Base-by-base conservation (phyloP, 164 flowering plant genomes). In the Chimonanthus salicifolius region DNA sequence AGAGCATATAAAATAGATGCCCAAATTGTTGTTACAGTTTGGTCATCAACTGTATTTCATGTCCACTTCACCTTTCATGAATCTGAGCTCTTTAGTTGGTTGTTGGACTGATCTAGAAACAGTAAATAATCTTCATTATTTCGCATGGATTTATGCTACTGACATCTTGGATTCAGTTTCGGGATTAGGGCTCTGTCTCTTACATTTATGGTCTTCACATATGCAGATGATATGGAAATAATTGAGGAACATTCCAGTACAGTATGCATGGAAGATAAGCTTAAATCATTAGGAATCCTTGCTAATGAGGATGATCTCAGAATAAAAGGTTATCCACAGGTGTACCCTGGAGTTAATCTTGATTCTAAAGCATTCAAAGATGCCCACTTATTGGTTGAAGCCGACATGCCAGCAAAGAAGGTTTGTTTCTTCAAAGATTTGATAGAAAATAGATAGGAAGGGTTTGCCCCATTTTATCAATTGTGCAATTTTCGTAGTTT, bases 211-310 rank as follows among this genome's bases (percentile, higher is more conserved):
- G 20, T 43, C 51, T 20, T 73, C 68, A 47, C 72, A 13, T 68
- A n/a, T 49, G 78, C 83, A 83, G 88, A 78, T 76, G 83, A 71
- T 49, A 11, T 67, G 43, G 81, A 73, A 54, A 72, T 74, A 63
- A 20, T 68, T 63, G 86, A 74, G 58, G 74, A 72, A 51, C 85
- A 81, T 43, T 10, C 77, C 66, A 81, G 47, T 67, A 49, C 82
- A 21, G 51, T 71, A 71, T 80, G 85, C 78, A 82, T 94, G 85
- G 98, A 92, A 87, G 88, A 89, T 50, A 81, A 69, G 76, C 86
- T 94, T 65, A 88, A 87, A 78, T 83, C 88, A 62, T 70, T 86
- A 72, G 94, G 94, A 50, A 76, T 94, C 62, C 84, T 94, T 67
- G 67, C 72, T 48, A 76, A 64, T 58, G 66, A 62, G 65, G 88